Conservation (phyloP, 2,329 filamentous ascomycete genomes). For the Penicillium sp. region DNA sequence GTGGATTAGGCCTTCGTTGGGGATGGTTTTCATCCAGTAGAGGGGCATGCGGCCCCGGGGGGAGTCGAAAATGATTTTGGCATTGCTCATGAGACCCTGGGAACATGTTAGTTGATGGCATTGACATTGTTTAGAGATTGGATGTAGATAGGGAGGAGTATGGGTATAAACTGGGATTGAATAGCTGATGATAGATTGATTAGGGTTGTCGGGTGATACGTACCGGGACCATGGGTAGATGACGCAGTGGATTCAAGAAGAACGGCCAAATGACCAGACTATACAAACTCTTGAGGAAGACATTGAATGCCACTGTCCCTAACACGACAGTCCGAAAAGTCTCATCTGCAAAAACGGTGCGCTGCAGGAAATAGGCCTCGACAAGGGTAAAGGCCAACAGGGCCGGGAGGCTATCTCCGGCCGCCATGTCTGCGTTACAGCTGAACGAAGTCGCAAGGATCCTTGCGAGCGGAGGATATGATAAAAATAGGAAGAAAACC, state of each 20-base stretch:
- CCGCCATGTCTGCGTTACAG: constrained; percentile 8
- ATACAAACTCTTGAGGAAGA: constrained; percentile 43
- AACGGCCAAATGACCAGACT: constrained; percentile 56
- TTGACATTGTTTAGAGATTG: too few relatives aligned
- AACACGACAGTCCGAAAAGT: constrained; percentile 35
- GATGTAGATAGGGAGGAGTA: neutral
- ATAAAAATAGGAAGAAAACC: neutral
- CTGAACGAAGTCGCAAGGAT: too few relatives aligned
- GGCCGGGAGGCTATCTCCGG: constrained; percentile 16
- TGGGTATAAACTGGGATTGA: neutral
- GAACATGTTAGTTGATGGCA: neutral
- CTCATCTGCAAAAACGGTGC: constrained; percentile 32
- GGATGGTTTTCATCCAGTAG: constrained; percentile 58
- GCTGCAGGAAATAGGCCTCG: constrained; percentile 41
- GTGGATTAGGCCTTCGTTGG: constrained; percentile 62
- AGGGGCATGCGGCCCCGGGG: constrained; percentile 41
- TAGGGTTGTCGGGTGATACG: neutral
- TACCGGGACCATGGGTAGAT: constrained; percentile 53
- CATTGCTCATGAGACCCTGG: constrained; percentile 37
- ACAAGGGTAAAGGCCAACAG: constrained; percentile 33
- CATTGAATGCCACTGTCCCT: constrained; percentile 33
- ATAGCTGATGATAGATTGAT: neutral
- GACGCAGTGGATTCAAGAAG: constrained; percentile 57
- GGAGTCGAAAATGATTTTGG: constrained; percentile 41
- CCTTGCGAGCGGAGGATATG: neutral